phyloP scores from a whole-genome alignment of 306 rosid species.

The Urtica urens region DNA sequence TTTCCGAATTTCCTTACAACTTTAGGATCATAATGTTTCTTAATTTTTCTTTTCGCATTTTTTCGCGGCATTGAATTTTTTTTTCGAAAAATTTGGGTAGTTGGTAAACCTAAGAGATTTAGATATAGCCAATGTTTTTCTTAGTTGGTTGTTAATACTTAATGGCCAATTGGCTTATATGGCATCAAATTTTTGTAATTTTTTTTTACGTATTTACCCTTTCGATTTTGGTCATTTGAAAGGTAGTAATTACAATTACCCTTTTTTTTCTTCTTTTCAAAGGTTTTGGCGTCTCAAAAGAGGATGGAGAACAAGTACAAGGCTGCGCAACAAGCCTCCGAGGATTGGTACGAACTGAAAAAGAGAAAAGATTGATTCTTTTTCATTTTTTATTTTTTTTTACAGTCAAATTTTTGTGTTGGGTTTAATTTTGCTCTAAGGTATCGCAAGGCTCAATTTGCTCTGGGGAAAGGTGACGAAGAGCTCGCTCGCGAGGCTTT shows the following conservation, averaged over 20 bases:
- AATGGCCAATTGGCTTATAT: no score
- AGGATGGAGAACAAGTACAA: slow-evolving; percentile 83
- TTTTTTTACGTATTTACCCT: background rate
- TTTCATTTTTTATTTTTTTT: background rate
- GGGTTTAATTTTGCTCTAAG: slow-evolving; percentile 27
- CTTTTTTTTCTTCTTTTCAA: slow-evolving; percentile 1
- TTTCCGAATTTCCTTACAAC: no score
- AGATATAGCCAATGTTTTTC: no score
- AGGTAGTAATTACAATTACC: no score
- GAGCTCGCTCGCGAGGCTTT: slow-evolving; percentile 97
- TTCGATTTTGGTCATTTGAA: no score
- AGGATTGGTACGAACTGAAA: slow-evolving; percentile 73
- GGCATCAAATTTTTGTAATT: no score
- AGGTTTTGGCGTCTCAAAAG: slow-evolving; percentile 96
- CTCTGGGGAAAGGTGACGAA: slow-evolving; percentile 86
- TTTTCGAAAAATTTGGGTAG: no score
- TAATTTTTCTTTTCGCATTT: background rate
- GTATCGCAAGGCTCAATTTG: slow-evolving; percentile 89
- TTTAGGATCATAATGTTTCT: background rate
- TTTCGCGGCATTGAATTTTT: no score
- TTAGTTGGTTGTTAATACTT: no score
- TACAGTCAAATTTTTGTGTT: slow-evolving; percentile 1
- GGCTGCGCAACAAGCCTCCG: slow-evolving; percentile 83
- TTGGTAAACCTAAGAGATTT: no score
- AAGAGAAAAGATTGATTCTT: slow-evolving; percentile 10